Percentiles rank a stretch among this genome's conserved stretches.
phyloP scores from a whole-genome alignment of 768 basidiomycete genomes.

The Mycena polygramma region DNA sequence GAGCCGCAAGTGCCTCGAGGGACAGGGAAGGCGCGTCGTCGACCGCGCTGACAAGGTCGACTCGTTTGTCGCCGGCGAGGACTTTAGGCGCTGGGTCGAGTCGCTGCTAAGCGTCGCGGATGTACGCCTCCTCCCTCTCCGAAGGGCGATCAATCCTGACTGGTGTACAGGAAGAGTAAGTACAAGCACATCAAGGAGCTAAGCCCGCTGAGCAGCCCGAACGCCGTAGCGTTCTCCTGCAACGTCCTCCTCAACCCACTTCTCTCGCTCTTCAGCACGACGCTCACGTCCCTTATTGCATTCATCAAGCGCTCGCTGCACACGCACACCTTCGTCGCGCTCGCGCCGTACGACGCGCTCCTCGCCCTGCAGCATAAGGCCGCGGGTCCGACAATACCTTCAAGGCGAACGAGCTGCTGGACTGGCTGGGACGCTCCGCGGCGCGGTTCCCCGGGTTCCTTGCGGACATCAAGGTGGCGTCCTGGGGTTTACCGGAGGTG shows the following conservation, averaged over 20 bases:
- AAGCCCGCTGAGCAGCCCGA: constrained; percentile 66
- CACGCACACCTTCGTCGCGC: constrained; percentile 83
- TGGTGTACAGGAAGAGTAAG: constrained; percentile 74
- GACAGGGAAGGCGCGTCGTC: constrained; percentile 74
- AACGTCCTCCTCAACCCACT: constrained; percentile 74
- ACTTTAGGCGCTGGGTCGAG: constrained; percentile 80
- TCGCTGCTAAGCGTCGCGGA: constrained; percentile 75
- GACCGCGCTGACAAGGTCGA: constrained; percentile 80
- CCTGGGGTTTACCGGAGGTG: constrained; percentile 77
- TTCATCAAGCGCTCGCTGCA: constrained; percentile 84
- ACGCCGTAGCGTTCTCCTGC: constrained; percentile 70
- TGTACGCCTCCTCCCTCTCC: constrained; percentile 51
- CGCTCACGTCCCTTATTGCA: constrained; percentile 70
- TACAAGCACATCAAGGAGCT: constrained; percentile 68
- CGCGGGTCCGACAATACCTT: constrained; percentile 57
- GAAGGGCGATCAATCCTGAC: constrained; percentile 5
- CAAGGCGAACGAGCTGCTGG: constrained; percentile 77
- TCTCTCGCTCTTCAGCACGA: constrained; percentile 71
- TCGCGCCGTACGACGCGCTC: constrained; percentile 75
- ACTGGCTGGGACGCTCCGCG: constrained; percentile 73
- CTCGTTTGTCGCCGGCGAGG: constrained; percentile 73
- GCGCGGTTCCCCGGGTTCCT: constrained; percentile 84
- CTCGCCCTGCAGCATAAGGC: too few species aligned
- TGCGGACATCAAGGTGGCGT: constrained; percentile 80
- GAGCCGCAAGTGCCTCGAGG: constrained; percentile 81